Evolutionary conservation across 306 rosid genomes (phyloP).

Genomic region (Datisca glomerata): DNA sequence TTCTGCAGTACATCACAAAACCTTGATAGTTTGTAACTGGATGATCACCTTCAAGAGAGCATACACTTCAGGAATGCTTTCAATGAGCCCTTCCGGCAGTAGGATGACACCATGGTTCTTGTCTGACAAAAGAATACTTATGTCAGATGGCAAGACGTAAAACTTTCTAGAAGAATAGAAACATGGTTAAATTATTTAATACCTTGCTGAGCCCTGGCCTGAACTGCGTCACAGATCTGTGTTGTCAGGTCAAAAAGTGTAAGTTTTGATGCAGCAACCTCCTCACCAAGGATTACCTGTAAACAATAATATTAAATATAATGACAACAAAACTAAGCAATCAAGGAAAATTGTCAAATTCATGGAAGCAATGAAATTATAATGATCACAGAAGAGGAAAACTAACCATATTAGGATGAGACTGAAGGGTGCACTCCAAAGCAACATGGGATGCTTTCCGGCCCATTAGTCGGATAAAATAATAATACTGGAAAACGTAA

Average conservation of each 20-base stretch:
- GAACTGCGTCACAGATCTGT: conserved; percentile 87
- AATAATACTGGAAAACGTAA: conserved; percentile 77
- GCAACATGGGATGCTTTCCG: conserved; percentile 97
- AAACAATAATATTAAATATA: conserved; percentile 10
- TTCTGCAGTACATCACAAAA: background rate
- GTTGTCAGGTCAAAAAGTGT: conserved; percentile 76
- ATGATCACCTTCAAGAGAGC: conserved; percentile 75
- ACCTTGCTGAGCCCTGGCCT: conserved; percentile 93
- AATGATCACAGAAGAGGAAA: conserved; percentile 9
- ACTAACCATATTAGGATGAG: conserved; percentile 90
- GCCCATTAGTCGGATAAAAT: conserved; percentile 97
- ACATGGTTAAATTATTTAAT: conserved; percentile 14
- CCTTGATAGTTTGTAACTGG: background rate
- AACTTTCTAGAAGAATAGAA: background rate
- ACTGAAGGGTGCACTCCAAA: conserved; percentile 93
- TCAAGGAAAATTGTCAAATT: background rate
- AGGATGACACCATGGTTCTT: conserved; percentile 92
- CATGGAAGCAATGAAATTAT: conserved; percentile 1
- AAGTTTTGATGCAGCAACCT: conserved; percentile 91
- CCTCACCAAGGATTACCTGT: conserved; percentile 97
- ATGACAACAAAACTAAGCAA: background rate
- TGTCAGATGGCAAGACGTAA: conserved; percentile 12
- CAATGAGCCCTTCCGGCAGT: conserved; percentile 92
- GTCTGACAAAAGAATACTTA: conserved; percentile 33
- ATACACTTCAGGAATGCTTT: conserved; percentile 96